These are phyloP conservation scores for Coemansia sp. DNA, from an alignment of 192 early-diverging fungal species.

Conservation along the genomic window DNA sequence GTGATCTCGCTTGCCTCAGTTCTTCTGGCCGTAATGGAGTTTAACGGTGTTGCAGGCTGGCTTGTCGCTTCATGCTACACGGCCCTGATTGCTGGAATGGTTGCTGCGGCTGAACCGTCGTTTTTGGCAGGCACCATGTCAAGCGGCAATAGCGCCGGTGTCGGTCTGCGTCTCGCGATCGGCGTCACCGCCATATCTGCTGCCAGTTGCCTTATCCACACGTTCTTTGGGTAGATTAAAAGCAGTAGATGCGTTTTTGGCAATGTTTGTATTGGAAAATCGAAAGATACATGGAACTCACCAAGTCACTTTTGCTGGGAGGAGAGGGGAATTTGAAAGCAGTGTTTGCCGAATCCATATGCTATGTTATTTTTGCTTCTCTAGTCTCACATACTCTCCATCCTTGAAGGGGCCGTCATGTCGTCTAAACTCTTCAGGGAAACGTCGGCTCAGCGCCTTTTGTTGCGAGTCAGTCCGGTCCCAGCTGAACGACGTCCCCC, in stretches of 20 bases:
- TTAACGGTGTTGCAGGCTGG: constrained; percentile 38
- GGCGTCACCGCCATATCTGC: constrained; percentile 20
- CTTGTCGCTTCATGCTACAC: constrained; percentile 39
- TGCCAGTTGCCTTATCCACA: constrained; percentile 25
- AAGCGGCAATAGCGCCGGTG: constrained; percentile 10
- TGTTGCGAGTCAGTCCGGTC: constrained; percentile 48
- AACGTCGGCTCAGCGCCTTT: constrained; percentile 40
- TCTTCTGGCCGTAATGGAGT: constrained; percentile 41
- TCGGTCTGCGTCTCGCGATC: constrained; percentile 26
- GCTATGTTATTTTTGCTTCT: neutral
- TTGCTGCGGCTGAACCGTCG: constrained; percentile 25
- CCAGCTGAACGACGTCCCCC: constrained; percentile 59
- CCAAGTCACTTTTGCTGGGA: too few species aligned
- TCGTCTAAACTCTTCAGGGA: constrained; percentile 43
- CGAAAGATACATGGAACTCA: too few species aligned
- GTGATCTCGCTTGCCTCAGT: constrained; percentile 28
- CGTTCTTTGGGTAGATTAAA: constrained; percentile 1
- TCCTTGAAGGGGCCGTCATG: constrained; percentile 42
- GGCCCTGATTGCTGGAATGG: constrained; percentile 25
- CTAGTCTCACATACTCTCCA: constrained; percentile 31
- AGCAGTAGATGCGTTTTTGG: too few species aligned
- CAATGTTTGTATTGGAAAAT: too few species aligned
- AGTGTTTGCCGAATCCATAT: neutral
- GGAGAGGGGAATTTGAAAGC: too few species aligned
- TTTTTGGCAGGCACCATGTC: constrained; percentile 12